Percentiles rank a stretch among this genome's conserved stretches.
These are phyloP conservation scores for Fusarium phyllophilum DNA, from an alignment of 2,329 filamentous ascomycete species.

Conservation along the genomic window DNA sequence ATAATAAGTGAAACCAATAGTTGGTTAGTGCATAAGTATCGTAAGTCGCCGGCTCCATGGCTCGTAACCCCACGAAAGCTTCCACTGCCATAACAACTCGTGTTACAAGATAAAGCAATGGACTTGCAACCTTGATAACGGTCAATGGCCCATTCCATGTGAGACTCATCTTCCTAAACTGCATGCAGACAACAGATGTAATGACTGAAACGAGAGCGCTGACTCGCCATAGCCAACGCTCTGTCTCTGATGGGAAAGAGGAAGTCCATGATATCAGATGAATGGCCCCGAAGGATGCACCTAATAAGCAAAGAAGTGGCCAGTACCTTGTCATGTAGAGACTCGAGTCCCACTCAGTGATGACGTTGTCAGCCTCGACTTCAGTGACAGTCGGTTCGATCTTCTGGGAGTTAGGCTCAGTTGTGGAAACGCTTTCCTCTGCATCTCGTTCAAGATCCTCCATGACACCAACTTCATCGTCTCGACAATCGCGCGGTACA, in stretches of 20 bases:
- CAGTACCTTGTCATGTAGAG: conserved; percentile 26
- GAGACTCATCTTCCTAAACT: conserved; percentile 13
- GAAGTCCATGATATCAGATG: conserved; percentile 18
- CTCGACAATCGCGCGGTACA: conserved; percentile 8
- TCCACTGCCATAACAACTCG: conserved; percentile 18
- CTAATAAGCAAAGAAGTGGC: conserved; percentile 17
- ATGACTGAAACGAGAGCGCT: conserved; percentile 12
- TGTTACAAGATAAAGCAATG: conserved; percentile 19
- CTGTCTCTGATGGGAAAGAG: conserved; percentile 8
- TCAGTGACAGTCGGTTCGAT: neutral
- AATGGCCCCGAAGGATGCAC: conserved; percentile 17
- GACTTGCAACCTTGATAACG: conserved; percentile 7
- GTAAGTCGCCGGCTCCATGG: conserved; percentile 18
- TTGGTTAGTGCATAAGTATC: conserved; percentile 1
- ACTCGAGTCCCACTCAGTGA: conserved; percentile 13
- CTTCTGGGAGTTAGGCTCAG: neutral
- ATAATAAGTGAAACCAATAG: conserved; percentile 20
- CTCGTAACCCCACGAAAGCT: conserved; percentile 13
- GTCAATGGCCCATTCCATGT: conserved; percentile 10
- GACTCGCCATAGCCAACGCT: conserved; percentile 17
- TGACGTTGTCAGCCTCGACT: neutral
- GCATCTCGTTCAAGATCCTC: neutral
- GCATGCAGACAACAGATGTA: conserved; percentile 7
- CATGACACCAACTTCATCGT: conserved; percentile 10
- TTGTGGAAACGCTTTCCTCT: neutral